Percentiles rank a stretch among this genome's conserved stretches.
Evolutionary conservation across 2,329 filamentous ascomycete genomes (phyloP).

Genomic region (Sporothrix luriei): DNA sequence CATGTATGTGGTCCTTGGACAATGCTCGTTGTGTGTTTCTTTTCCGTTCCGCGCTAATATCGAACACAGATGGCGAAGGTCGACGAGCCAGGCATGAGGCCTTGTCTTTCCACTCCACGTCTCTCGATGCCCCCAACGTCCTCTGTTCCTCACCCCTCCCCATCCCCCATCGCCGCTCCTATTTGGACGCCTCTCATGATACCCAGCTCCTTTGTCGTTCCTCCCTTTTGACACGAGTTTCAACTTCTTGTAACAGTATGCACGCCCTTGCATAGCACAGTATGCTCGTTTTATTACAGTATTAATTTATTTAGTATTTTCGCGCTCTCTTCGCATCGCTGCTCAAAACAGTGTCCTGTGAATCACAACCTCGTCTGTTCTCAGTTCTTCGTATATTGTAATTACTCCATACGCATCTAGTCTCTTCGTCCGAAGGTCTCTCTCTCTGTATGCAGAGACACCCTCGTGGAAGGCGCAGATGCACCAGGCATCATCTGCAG

Average conservation of each 20-base stretch:
- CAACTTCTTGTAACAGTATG: slow-evolving; percentile 11
- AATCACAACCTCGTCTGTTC: neutral
- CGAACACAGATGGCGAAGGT: slow-evolving; percentile 35
- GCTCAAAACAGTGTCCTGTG: neutral
- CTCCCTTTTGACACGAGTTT: slow-evolving; percentile 20
- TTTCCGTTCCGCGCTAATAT: neutral
- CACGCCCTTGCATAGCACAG: slow-evolving; percentile 1
- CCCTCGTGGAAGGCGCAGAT: neutral
- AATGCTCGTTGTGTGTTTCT: neutral
- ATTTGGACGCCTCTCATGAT: slow-evolving; percentile 25
- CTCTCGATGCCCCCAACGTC: neutral
- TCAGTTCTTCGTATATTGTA: no score
- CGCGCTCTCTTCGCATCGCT: neutral
- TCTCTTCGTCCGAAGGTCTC: neutral
- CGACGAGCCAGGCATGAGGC: slow-evolving; percentile 32
- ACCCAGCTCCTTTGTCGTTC: slow-evolving; percentile 31
- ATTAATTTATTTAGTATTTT: neutral
- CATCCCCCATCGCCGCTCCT: neutral
- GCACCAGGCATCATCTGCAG: neutral
- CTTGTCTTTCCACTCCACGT: neutral
- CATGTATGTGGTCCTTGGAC: slow-evolving; percentile 59
- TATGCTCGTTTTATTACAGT: neutral
- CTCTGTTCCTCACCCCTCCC: neutral
- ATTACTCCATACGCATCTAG: neutral
- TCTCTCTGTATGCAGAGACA: neutral